Evolutionary conservation across 2,329 filamentous ascomycete species (phyloP), one percentile per base, ranked within the genome.

Genomic region (Didymella glomerata): DNA sequence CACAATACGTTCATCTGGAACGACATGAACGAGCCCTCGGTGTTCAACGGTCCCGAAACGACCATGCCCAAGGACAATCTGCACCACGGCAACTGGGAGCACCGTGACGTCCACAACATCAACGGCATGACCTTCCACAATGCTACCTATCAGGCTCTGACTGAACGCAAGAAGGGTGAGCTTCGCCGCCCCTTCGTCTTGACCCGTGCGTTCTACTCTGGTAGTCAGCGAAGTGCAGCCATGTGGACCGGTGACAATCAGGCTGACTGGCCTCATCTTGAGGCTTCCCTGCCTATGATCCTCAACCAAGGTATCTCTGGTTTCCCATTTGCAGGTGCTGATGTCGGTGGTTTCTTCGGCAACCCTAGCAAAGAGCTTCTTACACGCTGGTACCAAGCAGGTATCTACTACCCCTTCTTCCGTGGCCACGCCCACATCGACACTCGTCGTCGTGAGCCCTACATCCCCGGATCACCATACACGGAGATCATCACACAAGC

Each of bases 171-270:
- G 80, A 90, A 93, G 78, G 92, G 92, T 51, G 93, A 96, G 77
- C 80, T 89, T 50, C 88, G 90, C 32, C 90, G 95, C 5, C 95
- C 95, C 0, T 99, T 99, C 74, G 87, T 97, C 11, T 85, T 99
- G 50, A 99, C 95, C 1, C 90, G 95, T 30, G 90, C 93, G 0
- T 99, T 96, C 81, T 99, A 89, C 75, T 87, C 94, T 13, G 95
- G 95, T 34, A 93, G 91, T 54, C 95, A 99, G 79, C 88, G 94
- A 56, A 81, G 92, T 41, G 92, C 92, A 63, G 94, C 95, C 59
- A 97, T 97, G 93, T 99, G 95, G 95, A 99, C 95, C 20, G 95
- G 95, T 61, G 95, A 99, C 75, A 99, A 99, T 80, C 91, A 95
- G 76, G 95, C 95, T 11, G 88, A 86, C 24, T 99, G 95, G 95